phyloP scores from a whole-genome alignment of 805 yeast genomes.

The Saccharomyces eubayanus region DNA sequence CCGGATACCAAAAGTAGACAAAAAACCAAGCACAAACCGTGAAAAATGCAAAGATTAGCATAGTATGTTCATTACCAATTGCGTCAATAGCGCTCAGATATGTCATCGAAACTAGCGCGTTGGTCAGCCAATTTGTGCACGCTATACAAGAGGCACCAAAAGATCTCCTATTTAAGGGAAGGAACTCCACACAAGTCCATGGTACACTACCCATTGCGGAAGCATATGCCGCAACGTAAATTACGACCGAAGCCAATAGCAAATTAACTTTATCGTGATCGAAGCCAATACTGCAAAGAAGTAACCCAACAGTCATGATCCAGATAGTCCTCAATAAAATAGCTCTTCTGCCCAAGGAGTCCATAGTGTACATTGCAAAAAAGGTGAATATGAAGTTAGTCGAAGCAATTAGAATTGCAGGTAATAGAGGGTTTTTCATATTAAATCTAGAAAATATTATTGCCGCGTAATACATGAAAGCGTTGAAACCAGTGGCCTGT shows the following conservation, averaged over 20 bases:
- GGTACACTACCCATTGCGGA: conserved; percentile 39
- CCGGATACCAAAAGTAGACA: conserved; percentile 36
- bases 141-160: conserved; percentile 37
- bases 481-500: conserved; percentile 55
- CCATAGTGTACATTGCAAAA: conserved; percentile 43
- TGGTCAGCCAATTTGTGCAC: conserved; percentile 37
- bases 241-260: conserved; percentile 27
- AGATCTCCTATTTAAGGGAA: conserved; percentile 36
- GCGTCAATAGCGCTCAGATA: conserved; percentile 30
- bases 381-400: conserved; percentile 50
- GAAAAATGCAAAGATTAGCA: conserved; percentile 30
- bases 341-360: conserved; percentile 39
- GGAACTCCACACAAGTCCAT: conserved; percentile 39
- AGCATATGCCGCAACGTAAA: conserved; percentile 37
- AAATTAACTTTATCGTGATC: conserved; percentile 11
- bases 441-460: conserved; percentile 47
- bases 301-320: conserved; percentile 33
- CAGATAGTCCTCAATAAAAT: conserved; percentile 38
- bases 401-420: conserved; percentile 46
- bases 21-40: conserved; percentile 35
- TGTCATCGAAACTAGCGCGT: conserved; percentile 31
- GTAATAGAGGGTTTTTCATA: conserved; percentile 44
- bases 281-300: conserved; percentile 29
- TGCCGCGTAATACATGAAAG: conserved; percentile 56
- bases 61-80: conserved; percentile 29